phyloP scores from a whole-genome alignment of 2,329 filamentous ascomycete genomes.

The Fusarium nodosum region DNA sequence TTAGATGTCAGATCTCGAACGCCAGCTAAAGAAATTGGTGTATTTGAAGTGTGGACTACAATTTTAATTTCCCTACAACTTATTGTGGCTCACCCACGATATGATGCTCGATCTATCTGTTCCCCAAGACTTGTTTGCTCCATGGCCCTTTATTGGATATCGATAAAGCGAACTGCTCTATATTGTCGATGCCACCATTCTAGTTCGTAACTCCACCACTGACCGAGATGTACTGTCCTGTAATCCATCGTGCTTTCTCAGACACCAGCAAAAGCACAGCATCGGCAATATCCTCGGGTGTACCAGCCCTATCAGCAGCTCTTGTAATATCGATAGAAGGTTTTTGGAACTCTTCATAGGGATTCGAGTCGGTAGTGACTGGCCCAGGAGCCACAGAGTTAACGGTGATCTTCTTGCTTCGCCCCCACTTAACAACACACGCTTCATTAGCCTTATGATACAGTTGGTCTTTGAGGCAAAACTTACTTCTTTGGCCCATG shows the following conservation, averaged over 20 bases:
- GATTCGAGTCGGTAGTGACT: slow-evolving; percentile 53
- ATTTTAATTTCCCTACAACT: too few species aligned
- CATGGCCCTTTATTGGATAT: too few species aligned
- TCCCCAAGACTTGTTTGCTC: too few species aligned
- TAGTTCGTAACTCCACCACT: slow-evolving; percentile 19
- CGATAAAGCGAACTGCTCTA: too few species aligned
- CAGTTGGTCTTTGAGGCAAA: too few species aligned
- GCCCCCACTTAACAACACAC: slow-evolving; percentile 48
- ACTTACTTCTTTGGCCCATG: slow-evolving; percentile 54
- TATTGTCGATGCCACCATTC: neutral
- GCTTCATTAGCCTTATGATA: neutral
- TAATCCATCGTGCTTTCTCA: slow-evolving; percentile 32
- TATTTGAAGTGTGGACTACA: too few species aligned
- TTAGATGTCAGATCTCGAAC: too few species aligned
- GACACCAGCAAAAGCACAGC: slow-evolving; percentile 36
- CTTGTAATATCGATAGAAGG: slow-evolving; percentile 44
- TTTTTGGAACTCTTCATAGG: slow-evolving; percentile 41
- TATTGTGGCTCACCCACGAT: too few species aligned
- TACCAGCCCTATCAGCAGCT: slow-evolving; percentile 53
- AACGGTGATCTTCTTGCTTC: slow-evolving; percentile 58
- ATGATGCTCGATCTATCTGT: too few species aligned
- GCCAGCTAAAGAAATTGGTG: too few species aligned
- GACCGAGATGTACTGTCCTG: slow-evolving; percentile 29
- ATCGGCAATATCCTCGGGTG: slow-evolving; percentile 58
- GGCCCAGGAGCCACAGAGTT: slow-evolving; percentile 60